These are phyloP conservation scores for Fusarium dimerum DNA, from an alignment of 2,329 filamentous ascomycete species.

Conservation along the genomic window DNA sequence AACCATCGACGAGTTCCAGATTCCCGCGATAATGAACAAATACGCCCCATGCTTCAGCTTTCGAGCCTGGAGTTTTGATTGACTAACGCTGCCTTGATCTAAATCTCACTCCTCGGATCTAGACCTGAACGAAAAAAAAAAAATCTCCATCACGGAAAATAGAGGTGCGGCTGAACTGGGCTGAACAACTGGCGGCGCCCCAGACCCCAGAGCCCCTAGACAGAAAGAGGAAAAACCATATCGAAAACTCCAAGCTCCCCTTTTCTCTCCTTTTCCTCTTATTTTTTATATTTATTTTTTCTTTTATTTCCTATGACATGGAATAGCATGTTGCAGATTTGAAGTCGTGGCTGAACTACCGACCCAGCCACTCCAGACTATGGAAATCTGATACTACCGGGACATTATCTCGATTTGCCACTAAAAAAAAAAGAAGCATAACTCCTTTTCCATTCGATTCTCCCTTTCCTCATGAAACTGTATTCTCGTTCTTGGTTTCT, in stretches of 20 bases:
- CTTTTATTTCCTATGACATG: slow-evolving; percentile 2
- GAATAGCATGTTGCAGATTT: slow-evolving; percentile 16
- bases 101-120: no score
- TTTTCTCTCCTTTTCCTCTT: background rate
- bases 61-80: no score
- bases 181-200: background rate
- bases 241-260: no score
- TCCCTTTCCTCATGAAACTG: background rate
- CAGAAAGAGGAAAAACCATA: no score
- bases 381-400: background rate
- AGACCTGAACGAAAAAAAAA: no score
- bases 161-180: background rate
- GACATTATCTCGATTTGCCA: background rate
- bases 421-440: background rate
- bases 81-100: no score
- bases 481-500: no score
- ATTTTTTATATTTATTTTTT: no score
- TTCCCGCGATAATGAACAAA: no score
- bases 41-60: background rate
- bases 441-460: background rate
- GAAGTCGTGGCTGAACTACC: slow-evolving; percentile 19
- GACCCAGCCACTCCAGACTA: slow-evolving; percentile 1
- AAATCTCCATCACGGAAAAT: background rate
- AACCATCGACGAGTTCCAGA: no score
- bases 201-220: no score